These are phyloP conservation scores for Lepidium aucheri DNA, from an alignment of 345 rosid genomes.

Conservation along the genomic window DNA sequence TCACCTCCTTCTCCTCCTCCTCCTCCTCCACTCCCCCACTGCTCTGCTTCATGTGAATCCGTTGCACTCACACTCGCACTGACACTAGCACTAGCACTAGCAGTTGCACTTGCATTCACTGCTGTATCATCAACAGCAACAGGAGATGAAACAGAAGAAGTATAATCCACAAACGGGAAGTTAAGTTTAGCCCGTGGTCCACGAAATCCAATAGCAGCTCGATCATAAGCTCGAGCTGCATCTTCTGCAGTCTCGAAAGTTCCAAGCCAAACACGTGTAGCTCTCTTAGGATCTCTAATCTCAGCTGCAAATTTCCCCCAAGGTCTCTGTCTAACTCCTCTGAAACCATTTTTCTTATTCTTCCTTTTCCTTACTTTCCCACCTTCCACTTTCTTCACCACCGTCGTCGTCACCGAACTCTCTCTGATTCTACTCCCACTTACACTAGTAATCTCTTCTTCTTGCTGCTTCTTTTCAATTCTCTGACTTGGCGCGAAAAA, in stretches of 20 bases:
- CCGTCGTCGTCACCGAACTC: not conserved
- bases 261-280: slow-evolving; percentile 86
- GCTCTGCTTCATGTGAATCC: slow-evolving; percentile 19
- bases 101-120: not conserved
- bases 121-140: not conserved
- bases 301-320: slow-evolving; percentile 99
- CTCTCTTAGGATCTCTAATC: slow-evolving; percentile 81
- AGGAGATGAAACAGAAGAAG: not conserved
- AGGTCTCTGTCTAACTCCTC: slow-evolving; percentile 97
- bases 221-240: slow-evolving; percentile 90
- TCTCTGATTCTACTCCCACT: not conserved
- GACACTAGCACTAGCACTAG: not conserved
- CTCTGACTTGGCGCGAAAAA: slow-evolving; percentile 53
- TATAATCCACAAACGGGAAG: slow-evolving; percentile 50
- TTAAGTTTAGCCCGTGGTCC: slow-evolving; percentile 62
- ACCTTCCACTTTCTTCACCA: slow-evolving; percentile 11
- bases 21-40: slow-evolving; percentile 11
- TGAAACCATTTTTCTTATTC: slow-evolving; percentile 52
- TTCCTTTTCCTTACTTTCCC: slow-evolving; percentile 28
- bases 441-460: not conserved
- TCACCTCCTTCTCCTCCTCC: slow-evolving; percentile 15
- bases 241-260: slow-evolving; percentile 86
- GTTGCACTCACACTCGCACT: not conserved
- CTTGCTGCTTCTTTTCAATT: not conserved
- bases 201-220: slow-evolving; percentile 60